phyloP scores from a whole-genome alignment of 352 stramenopile species.

The Nothophytophthora sp. region DNA sequence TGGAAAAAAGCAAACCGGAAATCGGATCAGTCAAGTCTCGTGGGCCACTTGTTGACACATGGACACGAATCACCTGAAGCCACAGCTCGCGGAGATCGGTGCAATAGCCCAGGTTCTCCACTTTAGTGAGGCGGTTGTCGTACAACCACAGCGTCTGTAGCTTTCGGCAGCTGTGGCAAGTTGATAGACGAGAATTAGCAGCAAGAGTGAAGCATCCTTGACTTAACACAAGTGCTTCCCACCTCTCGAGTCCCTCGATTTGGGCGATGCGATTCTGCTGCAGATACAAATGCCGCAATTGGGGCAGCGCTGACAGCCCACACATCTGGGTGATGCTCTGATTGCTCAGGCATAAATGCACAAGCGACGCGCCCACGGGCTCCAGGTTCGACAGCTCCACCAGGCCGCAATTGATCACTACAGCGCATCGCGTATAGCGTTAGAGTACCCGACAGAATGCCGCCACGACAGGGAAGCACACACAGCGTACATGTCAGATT shows the following conservation, averaged over 20 bases:
- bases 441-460: not conserved
- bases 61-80: conserved; percentile 72
- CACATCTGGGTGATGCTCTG: conserved; percentile 64
- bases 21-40: not conserved
- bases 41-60: too few relatives aligned
- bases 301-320: conserved; percentile 49
- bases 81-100: conserved; percentile 83
- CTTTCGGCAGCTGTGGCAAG: conserved; percentile 53
- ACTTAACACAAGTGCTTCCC: too few relatives aligned
- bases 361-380: conserved; percentile 58
- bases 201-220: too few relatives aligned
- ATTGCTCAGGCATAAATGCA: conserved; percentile 78
- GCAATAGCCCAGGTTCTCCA: conserved; percentile 67
- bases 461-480: not conserved
- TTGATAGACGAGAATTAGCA: too few relatives aligned
- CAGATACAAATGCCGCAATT: conserved; percentile 73
- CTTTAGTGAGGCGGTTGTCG: conserved; percentile 56
- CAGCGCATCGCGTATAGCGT: not conserved
- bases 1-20: conserved; percentile 5
- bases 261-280: conserved; percentile 79
- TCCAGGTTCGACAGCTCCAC: conserved; percentile 46
- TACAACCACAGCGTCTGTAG: conserved; percentile 83
- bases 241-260: conserved; percentile 79
- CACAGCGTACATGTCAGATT: conserved; percentile 46
- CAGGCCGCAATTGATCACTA: conserved; percentile 80